These are phyloP conservation scores for Amphicarpaea edgeworthii DNA, from an alignment of 306 rosid species.

Conservation along the genomic window DNA sequence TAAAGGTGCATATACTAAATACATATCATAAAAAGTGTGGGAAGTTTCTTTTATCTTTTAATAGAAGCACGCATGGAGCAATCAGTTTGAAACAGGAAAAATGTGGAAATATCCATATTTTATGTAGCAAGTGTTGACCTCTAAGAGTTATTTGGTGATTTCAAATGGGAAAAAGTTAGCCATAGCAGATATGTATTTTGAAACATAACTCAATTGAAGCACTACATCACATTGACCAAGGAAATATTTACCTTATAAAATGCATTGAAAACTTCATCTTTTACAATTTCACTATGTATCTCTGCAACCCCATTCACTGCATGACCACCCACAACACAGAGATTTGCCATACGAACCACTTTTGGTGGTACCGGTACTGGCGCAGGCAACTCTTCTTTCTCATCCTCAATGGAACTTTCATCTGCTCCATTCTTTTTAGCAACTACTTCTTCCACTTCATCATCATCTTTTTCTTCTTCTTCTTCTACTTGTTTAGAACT, in stretches of 20 bases:
- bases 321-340: slow-evolving; percentile 96
- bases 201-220: slow-evolving; percentile 36
- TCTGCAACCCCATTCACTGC: slow-evolving; percentile 99
- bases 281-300: slow-evolving; percentile 97
- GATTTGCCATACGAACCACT: slow-evolving; percentile 97
- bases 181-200: slow-evolving; percentile 2
- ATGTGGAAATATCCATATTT: slow-evolving; percentile 30
- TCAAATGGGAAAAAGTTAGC: background rate
- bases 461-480: slow-evolving; percentile 33
- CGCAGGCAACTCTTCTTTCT: slow-evolving; percentile 60
- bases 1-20: background rate
- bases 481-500: slow-evolving; percentile 47
- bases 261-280: slow-evolving; percentile 89
- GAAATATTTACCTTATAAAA: slow-evolving; percentile 74
- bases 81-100: slow-evolving; percentile 23
- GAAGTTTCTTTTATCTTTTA: background rate
- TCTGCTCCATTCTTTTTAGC: slow-evolving; percentile 54
- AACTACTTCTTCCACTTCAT: slow-evolving; percentile 40
- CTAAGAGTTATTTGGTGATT: slow-evolving; percentile 17
- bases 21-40: background rate
- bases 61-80: background rate
- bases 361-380: slow-evolving; percentile 82
- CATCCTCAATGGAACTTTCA: slow-evolving; percentile 47
- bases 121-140: slow-evolving; percentile 24
- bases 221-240: slow-evolving; percentile 21